Percentiles rank a stretch among this genome's conserved stretches.
phyloP scores from a whole-genome alignment of 495 filamentous ascomycete species.

The Penicillium silybi region DNA sequence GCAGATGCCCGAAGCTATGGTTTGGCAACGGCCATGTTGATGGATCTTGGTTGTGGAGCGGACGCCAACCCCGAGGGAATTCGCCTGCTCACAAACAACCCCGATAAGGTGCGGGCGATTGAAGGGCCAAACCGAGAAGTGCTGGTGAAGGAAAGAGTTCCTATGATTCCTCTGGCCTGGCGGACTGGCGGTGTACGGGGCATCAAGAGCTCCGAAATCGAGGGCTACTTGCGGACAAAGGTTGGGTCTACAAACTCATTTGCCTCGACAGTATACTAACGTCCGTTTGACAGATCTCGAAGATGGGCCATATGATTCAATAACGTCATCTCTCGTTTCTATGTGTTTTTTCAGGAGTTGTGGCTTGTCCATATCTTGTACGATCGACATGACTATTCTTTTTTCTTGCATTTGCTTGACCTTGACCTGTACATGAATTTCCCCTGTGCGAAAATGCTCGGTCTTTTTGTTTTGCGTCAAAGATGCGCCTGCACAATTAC shows the following conservation, averaged over 20 bases:
- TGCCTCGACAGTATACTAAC: neutral
- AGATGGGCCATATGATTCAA: constrained; percentile 68
- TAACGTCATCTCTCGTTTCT: constrained; percentile 18
- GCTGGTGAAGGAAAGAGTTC: constrained; percentile 80
- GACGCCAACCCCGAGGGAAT: constrained; percentile 62
- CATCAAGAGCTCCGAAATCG: constrained; percentile 81
- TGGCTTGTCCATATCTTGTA: constrained; percentile 15
- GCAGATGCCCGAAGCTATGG: constrained; percentile 94
- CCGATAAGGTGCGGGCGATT: constrained; percentile 91
- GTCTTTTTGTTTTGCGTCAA: neutral
- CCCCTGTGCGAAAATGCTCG: constrained; percentile 2
- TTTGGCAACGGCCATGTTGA: constrained; percentile 86
- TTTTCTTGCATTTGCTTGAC: constrained; percentile 17
- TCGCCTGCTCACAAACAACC: constrained; percentile 92
- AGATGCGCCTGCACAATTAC: neutral
- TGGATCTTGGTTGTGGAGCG: constrained; percentile 70
- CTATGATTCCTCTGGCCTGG: constrained; percentile 97
- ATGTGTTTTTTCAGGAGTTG: constrained; percentile 4
- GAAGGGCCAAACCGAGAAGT: constrained; percentile 88
- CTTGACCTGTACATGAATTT: constrained; percentile 13
- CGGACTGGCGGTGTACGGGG: constrained; percentile 73
- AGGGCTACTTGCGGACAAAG: constrained; percentile 92
- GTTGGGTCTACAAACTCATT: constrained; percentile 38
- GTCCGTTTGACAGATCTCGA: constrained; percentile 49
- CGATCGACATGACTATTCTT: constrained; percentile 21